A percentile compares a stretch with the other conserved stretches of the same genome.
phyloP scores from a whole-genome alignment of 139 green algal species.

The Chlorella sp. region DNA sequence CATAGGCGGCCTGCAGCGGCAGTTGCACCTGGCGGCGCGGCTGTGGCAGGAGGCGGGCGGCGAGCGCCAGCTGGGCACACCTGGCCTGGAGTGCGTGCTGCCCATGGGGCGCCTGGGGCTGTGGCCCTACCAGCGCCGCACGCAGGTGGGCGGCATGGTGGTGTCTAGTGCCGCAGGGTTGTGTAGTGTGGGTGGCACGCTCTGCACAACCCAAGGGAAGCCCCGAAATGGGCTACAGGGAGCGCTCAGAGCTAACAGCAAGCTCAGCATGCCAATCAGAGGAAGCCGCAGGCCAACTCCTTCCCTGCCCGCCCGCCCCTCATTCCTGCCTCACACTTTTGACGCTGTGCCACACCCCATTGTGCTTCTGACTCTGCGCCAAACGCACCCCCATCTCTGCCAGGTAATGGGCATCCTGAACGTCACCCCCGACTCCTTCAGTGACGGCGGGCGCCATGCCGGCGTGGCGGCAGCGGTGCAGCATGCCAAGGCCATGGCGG shows the following conservation, averaged over 20 bases:
- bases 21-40: conserved; percentile 12
- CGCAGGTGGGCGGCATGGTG: conserved; percentile 15
- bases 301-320: background rate
- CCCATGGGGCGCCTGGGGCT: conserved; percentile 45
- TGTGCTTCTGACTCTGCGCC: background rate
- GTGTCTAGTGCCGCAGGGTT: too few species aligned
- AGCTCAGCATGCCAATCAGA: too few species aligned
- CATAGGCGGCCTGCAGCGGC: background rate
- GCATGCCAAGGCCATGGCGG: conserved; percentile 71
- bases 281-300: too few species aligned
- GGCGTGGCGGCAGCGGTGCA: conserved; percentile 55
- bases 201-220: too few species aligned
- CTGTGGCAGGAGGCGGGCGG: conserved; percentile 57
- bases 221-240: background rate
- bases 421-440: conserved; percentile 97
- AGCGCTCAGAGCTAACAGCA: too few species aligned
- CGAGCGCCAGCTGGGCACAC: conserved; percentile 46
- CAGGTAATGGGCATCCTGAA: conserved; percentile 97
- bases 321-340: background rate
- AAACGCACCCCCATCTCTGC: background rate
- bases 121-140: conserved; percentile 54
- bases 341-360: background rate
- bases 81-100: conserved; percentile 57
- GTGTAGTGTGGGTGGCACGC: background rate
- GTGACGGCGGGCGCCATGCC: conserved; percentile 74